Base-by-base conservation (phyloP, 169 alveolate genomes). In the Amoebophrya sp. region DNA sequence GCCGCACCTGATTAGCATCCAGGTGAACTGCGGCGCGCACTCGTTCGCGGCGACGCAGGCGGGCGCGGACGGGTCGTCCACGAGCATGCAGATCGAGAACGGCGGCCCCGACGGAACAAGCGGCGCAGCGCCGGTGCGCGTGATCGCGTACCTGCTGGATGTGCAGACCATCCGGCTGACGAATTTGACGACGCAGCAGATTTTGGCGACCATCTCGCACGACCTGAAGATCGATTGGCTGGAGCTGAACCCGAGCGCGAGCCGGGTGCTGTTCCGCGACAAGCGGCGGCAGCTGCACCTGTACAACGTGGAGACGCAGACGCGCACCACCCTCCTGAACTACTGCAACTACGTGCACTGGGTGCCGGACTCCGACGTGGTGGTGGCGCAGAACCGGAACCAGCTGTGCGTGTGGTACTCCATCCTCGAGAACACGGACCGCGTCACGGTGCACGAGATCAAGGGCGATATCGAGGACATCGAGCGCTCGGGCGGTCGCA, bases 331-430 rank as follows among this genome's bases (percentile, higher is more conserved):
- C 5, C 94, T 97, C 87, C 93, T 97, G 40, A 95, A 95, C 93
- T 96, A 94, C 95, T 97, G 99, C 94, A 95, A 95, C 88, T 97
- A 96, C 91, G 98, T 96, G 42, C 96, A 96, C 91, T 97, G 99
- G 99, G 98, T 97, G 40, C 99, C 99, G 7, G 95, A 95, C 88
- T 94, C 97, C 41, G 99, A 97, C 93, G 99, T 97, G 38, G 97
- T 97, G 15, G 99, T 97, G 23, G 99, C 99, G 18, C 96, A 97
- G 92, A 96, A 96, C 94, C 94, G 99, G 92, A 94, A 95, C 90
- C 95, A 96, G 90, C 93, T 96, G 40, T 96, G 97, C n/a, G n/a
- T n/a, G n/a, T n/a, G n/a, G n/a, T n/a, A 89, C 41, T 93, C 96
- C 5, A 96, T 97, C 23, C 78, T 58, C 31, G 98, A 96, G 42